Percentiles rank a stretch among this genome's conserved stretches.
These are phyloP conservation scores for Cupressus sempervirens DNA, from an alignment of 75 land plant species.

Conservation along the genomic window DNA sequence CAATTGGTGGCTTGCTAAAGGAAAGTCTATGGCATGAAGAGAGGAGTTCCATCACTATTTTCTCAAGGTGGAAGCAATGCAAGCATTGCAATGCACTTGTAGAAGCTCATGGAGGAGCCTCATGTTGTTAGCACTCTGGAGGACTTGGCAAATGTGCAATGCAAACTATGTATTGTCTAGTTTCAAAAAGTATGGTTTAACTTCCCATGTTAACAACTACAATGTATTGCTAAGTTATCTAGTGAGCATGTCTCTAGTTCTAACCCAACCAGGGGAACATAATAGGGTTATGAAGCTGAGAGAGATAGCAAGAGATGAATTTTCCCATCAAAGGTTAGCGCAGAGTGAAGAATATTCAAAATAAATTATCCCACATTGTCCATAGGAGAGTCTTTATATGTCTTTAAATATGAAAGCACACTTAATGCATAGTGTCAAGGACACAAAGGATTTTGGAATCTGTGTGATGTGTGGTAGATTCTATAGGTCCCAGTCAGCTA, in stretches of 20 bases:
- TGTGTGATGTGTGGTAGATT: too few relatives aligned
- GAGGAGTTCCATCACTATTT: background rate
- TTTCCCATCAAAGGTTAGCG: too few relatives aligned
- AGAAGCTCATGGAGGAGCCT: conserved; percentile 49
- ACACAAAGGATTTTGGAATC: too few relatives aligned
- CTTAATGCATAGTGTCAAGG: too few relatives aligned
- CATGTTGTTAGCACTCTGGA: conserved; percentile 59
- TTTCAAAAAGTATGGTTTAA: conserved; percentile 30
- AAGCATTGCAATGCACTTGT: conserved; percentile 37
- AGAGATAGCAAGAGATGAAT: too few relatives aligned
- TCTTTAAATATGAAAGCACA: too few relatives aligned
- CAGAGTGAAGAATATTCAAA: too few relatives aligned
- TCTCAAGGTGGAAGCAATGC: conserved; percentile 8
- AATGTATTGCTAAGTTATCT: conserved; percentile 62
- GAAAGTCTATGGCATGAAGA: too few relatives aligned
- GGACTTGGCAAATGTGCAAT: conserved; percentile 42
- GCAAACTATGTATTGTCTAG: conserved; percentile 44
- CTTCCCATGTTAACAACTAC: conserved; percentile 27
- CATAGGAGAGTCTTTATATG: too few relatives aligned
- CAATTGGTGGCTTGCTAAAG: too few relatives aligned
- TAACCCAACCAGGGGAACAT: conserved; percentile 10
- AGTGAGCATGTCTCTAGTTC: conserved; percentile 34
- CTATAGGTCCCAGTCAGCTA: too few relatives aligned
- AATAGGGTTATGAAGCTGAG: conserved; percentile 16
- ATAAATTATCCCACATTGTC: too few relatives aligned